A percentile compares a stretch with the other conserved stretches of the same genome.
Evolutionary conservation across 257 asterid species (phyloP).

Genomic region (Thymus quinquecostatus): DNA sequence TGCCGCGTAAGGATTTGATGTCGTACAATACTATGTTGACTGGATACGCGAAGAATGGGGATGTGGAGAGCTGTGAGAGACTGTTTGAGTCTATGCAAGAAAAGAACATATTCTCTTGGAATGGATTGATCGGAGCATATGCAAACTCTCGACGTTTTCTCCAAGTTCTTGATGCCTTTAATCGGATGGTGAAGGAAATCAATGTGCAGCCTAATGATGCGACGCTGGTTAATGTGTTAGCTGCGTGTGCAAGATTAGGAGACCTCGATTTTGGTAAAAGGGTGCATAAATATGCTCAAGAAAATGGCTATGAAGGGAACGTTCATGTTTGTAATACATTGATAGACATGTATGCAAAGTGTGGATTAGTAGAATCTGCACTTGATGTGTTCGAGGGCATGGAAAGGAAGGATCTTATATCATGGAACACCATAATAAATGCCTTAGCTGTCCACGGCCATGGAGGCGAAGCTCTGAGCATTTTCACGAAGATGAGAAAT

Average conservation of each 20-base stretch:
- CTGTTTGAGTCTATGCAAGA: constrained; percentile 64
- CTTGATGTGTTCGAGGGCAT: constrained; percentile 54
- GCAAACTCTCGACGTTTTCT: constrained; percentile 48
- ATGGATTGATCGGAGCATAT: constrained; percentile 78
- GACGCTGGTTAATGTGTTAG: constrained; percentile 66
- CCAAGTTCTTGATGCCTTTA: constrained; percentile 58
- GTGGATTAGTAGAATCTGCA: constrained; percentile 68
- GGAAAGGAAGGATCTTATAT: constrained; percentile 62
- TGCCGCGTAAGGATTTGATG: constrained; percentile 80
- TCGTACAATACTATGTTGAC: constrained; percentile 77
- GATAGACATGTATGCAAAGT: constrained; percentile 83
- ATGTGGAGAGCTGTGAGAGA: constrained; percentile 60
- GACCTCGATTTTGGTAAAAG: constrained; percentile 74
- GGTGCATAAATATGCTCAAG: constrained; percentile 65
- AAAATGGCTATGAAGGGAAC: constrained; percentile 51
- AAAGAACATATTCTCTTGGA: constrained; percentile 84
- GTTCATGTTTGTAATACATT: constrained; percentile 67
- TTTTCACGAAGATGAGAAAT: constrained; percentile 63
- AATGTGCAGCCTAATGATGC: constrained; percentile 73
- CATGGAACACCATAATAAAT: constrained; percentile 86
- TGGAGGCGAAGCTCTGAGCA: constrained; percentile 60
- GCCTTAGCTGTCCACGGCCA: constrained; percentile 85
- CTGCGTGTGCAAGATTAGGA: constrained; percentile 76
- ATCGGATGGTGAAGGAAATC: constrained; percentile 58
- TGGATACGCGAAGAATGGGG: constrained; percentile 74